Evolutionary conservation across 148 eudicot genomes (phyloP), one percentile per base, ranked within the genome.

Genomic region (Amaranthus cruentus): DNA sequence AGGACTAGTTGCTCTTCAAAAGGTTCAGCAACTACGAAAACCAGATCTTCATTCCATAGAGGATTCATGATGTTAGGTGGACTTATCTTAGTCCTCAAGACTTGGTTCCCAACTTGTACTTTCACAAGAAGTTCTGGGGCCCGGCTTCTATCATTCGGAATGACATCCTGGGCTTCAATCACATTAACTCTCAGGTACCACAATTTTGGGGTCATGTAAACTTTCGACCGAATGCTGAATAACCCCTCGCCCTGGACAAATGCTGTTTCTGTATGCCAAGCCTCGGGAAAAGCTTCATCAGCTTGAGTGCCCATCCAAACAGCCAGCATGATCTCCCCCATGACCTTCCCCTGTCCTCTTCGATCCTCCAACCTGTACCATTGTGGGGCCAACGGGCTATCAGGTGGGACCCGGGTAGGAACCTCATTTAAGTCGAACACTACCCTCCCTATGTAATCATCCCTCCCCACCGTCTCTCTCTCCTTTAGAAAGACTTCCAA

Each of bases 281-380:
- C 88, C 58, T 89, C 91, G 0, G 94, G 83, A 71, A 89, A 89
- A 28, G 94, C 94, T 75, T 89, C 94, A 77, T 89, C 94, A 15
- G 94, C 91, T 72, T 89, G 94, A 10, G 91, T 89, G 50, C 94
- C 94, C 89, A 87, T 86, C 94, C 94, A 89, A 76, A 89, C 88
- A 9, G 88, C 91, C 68, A 89, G 68, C 94, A 89, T 89, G 12
- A 87, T 50, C 70, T 86, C 94, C 47, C 94, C 91, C 65, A 63
- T 84, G 21, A 79, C 72, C 78, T 86, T 87, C 62, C 80, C 84
- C 47, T 83, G 86, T 9, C 89, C 88, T 66, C 81, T 56, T 38
- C 85, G 82, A 77, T 87, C 87, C 77, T 87, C 91, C 71, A 89
- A 47, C 70, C 94, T 80, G 58, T 89, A 89, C 94, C 94, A 89